Base-by-base conservation (phyloP, 257 asterid genomes). In the Verbena officinalis region DNA sequence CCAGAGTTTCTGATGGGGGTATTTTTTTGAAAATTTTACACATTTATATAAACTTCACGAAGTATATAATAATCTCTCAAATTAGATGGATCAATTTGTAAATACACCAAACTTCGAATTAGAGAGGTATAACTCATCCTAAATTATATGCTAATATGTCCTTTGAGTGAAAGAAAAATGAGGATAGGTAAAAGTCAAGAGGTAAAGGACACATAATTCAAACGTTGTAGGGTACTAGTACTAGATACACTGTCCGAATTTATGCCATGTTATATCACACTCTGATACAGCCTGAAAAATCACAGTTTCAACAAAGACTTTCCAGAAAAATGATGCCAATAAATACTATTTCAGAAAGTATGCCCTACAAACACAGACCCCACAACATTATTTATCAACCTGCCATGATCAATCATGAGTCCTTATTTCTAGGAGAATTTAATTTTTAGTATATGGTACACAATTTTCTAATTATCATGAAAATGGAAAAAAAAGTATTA, bases 291-390 rank as follows among this genome's bases (percentile, higher is more conserved):
- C 27, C 21, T n/a, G 13, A 58, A 24, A 39, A 65, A 53, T 51
- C 49, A 52, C n/a, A n/a, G n/a, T n/a, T n/a, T n/a, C n/a, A n/a
- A n/a, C n/a, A n/a, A n/a, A n/a, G n/a, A n/a, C n/a, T n/a, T 52
- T 42, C 33, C 33, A 27, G 33, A 27, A 48, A 33, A 21, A 46
- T 54, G 17, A 49, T 65, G 23, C 39, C 61, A 44, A 10, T 65
- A 22, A 40, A 27, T n/a, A 20, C 22, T 49, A 5, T 57, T 72
- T 36, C 38, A 7, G 57, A 50, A 39, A 48, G 54, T n/a, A 45
- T 56, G 21, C 27, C 66, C 52, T 34, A 20, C 31, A 43, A 45
- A 43, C 46, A 9, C 40, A 68, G 59, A 59, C 77, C 76, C 76
- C 71, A 72, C 66, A 27, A 72, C 66, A 27, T 27, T 8, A 20